Conservation (phyloP, 208 protist species). For the Trypanosoma brucei region DNA sequence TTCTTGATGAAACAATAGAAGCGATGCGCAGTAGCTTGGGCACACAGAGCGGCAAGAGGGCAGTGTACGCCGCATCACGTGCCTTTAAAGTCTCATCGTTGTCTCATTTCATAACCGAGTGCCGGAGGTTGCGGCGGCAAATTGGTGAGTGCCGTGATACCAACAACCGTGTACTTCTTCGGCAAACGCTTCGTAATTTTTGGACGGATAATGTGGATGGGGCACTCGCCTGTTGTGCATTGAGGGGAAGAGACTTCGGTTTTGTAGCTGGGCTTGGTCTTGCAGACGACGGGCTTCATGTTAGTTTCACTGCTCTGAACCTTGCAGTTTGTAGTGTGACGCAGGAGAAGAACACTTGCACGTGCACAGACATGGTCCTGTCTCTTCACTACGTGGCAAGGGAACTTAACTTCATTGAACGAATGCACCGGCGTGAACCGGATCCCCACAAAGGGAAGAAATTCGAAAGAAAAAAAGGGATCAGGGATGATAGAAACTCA, state of each 20-base stretch:
- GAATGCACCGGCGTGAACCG: background rate
- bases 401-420: constrained; percentile 38
- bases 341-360: constrained; percentile 28
- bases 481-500: background rate
- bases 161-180: constrained; percentile 30
- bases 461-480: background rate
- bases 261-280: constrained; percentile 64
- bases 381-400: constrained; percentile 61
- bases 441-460: background rate
- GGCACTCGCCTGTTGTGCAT: constrained; percentile 52
- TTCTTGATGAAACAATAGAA: constrained; percentile 16
- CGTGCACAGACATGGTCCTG: constrained; percentile 37
- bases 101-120: constrained; percentile 54
- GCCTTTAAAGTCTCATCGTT: constrained; percentile 27
- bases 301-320: constrained; percentile 32
- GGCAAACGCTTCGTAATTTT: constrained; percentile 39
- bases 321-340: constrained; percentile 28
- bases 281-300: constrained; percentile 46
- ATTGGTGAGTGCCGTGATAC: constrained; percentile 30
- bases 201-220: constrained; percentile 52
- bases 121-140: constrained; percentile 36
- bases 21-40: background rate
- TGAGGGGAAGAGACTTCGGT: constrained; percentile 53
- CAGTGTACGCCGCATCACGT: background rate
- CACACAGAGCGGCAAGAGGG: background rate